A percentile compares a stretch with the other conserved stretches of the same genome.
Evolutionary conservation across 1,284 basidiomycete genomes (phyloP).

Genomic region (Sphagnurus paluster): DNA sequence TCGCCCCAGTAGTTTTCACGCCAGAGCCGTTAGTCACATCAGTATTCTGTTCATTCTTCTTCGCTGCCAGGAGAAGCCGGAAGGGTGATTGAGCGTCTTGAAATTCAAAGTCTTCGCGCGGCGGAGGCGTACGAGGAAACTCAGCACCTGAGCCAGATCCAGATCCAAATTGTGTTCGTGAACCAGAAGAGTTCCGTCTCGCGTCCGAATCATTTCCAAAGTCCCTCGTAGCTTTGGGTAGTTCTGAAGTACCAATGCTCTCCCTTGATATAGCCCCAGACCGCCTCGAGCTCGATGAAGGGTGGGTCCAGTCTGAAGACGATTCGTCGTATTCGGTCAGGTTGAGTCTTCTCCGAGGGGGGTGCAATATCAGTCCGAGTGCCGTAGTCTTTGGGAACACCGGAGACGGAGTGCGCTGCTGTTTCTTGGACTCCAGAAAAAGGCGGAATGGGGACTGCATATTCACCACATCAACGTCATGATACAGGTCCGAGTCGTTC

Average conservation of each 20-base stretch:
- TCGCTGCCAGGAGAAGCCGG: slow-evolving; percentile 9
- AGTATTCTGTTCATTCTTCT: not conserved
- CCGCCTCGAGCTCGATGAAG: no score
- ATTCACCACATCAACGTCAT: no score
- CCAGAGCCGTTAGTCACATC: slow-evolving; percentile 1
- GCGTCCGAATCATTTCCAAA: slow-evolving; percentile 1
- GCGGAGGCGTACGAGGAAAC: slow-evolving; percentile 7
- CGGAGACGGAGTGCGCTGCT: not conserved
- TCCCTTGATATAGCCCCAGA: no score
- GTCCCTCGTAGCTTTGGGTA: no score
- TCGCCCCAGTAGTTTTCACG: not conserved
- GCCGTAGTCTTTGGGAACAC: not conserved
- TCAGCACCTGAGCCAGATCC: not conserved
- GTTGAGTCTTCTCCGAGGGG: slow-evolving; percentile 1
- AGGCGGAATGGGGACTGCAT: slow-evolving; percentile 15
- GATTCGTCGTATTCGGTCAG: slow-evolving; percentile 2
- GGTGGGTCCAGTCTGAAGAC: no score
- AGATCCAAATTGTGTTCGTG: not conserved
- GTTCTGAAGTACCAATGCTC: no score
- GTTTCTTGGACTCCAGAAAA: slow-evolving; percentile 11
- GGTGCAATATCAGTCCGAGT: not conserved
- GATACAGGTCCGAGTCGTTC: not conserved
- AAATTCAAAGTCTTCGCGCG: not conserved
- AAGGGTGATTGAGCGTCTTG: slow-evolving; percentile 10
- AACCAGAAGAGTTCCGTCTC: not conserved